Base-by-base conservation (phyloP, 495 filamentous ascomycete genomes). In the Hypomontagnella submonticulosa region DNA sequence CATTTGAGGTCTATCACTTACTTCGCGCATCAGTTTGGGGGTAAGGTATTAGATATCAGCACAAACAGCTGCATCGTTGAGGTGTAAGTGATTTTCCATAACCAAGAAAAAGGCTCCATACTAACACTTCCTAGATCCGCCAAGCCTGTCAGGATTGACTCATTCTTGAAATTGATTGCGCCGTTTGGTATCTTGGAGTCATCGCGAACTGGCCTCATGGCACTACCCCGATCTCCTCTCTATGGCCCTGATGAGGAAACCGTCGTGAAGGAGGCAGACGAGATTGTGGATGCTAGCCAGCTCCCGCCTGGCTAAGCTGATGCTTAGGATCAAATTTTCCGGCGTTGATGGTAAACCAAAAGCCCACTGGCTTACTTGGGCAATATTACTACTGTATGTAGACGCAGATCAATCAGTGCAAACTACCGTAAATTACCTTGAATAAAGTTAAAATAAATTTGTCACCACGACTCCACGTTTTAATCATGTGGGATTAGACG, bases 31-130 rank as follows among this genome's bases (percentile, higher is more conserved):
- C 95, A 99, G 73, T 99, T 99, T 76, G 93, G 92, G 19, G 95
- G 95, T 43, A 99, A 99, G 79, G 89, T 99, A 16, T 77, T 97
- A 75, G 95, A 99, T 81, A 98, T 99, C 67, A 96, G 92, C 79
- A 97, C 89, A 64, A 97, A 92, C 75, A 97, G 94, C 80, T 97
- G 94, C 79, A 97, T 98, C 79, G 92, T 99, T 64, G 95, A 99
- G 76, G 76, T 99, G 92, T 95, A 85, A 84, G 91, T 88, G 50
- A 27, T 36, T 33, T 11, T 36, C 32, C 16, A 50, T 16, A 12
- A 57, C 23, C 16, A 18, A 30, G n/a, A 37, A 55, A 54, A 42
- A 15, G 4, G 48, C 51, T 36, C 57, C 57, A 66, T 48, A 57
- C 57, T 70, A 48, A 71, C 60, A 10, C 10, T 18, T 47, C 48